Evolutionary conservation across 2,329 filamentous ascomycete species (phyloP).

Genomic region (Rutstroemia sp.): DNA sequence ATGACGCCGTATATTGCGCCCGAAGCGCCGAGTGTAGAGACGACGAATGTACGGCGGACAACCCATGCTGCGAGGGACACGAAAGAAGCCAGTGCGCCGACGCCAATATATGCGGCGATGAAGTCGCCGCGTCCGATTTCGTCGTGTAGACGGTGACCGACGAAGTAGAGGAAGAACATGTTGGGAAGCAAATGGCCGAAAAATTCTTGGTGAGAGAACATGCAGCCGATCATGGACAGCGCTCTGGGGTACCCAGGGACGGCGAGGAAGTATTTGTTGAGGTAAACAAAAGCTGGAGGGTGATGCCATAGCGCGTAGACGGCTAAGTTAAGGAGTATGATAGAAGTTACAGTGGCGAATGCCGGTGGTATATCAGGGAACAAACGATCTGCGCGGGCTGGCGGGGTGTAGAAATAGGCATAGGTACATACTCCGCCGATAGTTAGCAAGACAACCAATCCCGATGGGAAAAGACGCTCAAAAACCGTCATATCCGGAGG

Average conservation of each 20-base stretch:
- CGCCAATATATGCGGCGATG: slow-evolving; percentile 56
- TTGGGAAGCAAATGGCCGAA: slow-evolving; percentile 53
- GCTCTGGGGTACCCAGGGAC: slow-evolving; percentile 58
- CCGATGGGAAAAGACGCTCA: slow-evolving; percentile 49
- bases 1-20: slow-evolving; percentile 55
- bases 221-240: slow-evolving; percentile 51
- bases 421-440: slow-evolving; percentile 37
- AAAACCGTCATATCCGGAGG: slow-evolving; percentile 45
- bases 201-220: slow-evolving; percentile 61
- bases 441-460: slow-evolving; percentile 40
- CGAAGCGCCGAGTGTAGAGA: slow-evolving; percentile 57
- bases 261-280: slow-evolving; percentile 64
- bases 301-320: slow-evolving; percentile 54
- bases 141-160: slow-evolving; percentile 61
- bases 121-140: slow-evolving; percentile 64
- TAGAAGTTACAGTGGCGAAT: slow-evolving; percentile 52
- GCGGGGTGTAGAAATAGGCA: slow-evolving; percentile 45
- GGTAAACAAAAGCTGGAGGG: slow-evolving; percentile 54
- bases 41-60: slow-evolving; percentile 31
- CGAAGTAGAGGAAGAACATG: slow-evolving; percentile 56
- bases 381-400: slow-evolving; percentile 41
- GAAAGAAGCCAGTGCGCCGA: slow-evolving; percentile 51
- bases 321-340: slow-evolving; percentile 53
- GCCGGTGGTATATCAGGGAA: slow-evolving; percentile 55
- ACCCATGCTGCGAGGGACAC: slow-evolving; percentile 44